phyloP scores from a whole-genome alignment of 169 alveolate species.

The Nephromyces sp. region DNA sequence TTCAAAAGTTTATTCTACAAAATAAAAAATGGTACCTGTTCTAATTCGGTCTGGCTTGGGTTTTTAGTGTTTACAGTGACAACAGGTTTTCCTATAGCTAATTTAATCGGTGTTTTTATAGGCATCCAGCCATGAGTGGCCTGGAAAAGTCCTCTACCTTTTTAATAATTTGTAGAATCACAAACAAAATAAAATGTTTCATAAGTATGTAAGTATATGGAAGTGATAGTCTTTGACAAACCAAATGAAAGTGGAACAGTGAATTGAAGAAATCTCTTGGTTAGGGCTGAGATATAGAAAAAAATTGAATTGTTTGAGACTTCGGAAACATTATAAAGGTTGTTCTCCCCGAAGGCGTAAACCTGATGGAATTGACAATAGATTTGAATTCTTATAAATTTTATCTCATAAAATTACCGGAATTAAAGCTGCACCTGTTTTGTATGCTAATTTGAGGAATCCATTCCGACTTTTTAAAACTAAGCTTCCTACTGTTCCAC shows the following conservation, averaged over 20 bases:
- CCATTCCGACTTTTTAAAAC: slow-evolving; percentile 11
- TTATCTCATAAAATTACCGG: neutral
- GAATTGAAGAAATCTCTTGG: neutral
- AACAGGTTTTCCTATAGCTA: neutral
- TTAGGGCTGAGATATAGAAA: neutral
- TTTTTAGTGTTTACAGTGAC: no score
- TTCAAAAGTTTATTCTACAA: no score
- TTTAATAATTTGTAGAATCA: neutral
- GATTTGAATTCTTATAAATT: neutral
- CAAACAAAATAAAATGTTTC: neutral
- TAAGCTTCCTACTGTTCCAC: neutral
- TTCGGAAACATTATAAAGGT: no score
- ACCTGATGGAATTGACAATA: no score
- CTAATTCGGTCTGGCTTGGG: no score
- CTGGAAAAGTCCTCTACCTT: neutral
- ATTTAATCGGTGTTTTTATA: neutral
- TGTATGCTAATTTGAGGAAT: slow-evolving; percentile 14
- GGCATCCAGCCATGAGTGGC: neutral
- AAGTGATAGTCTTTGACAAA: neutral
- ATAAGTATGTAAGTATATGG: neutral
- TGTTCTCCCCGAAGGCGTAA: no score
- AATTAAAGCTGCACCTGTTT: slow-evolving; percentile 17
- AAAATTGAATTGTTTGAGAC: no score
- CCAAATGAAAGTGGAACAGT: neutral
- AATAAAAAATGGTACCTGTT: no score